Conservation (phyloP, 371 early-diverging fungal genomes). For the Mucor circinelloides region DNA sequence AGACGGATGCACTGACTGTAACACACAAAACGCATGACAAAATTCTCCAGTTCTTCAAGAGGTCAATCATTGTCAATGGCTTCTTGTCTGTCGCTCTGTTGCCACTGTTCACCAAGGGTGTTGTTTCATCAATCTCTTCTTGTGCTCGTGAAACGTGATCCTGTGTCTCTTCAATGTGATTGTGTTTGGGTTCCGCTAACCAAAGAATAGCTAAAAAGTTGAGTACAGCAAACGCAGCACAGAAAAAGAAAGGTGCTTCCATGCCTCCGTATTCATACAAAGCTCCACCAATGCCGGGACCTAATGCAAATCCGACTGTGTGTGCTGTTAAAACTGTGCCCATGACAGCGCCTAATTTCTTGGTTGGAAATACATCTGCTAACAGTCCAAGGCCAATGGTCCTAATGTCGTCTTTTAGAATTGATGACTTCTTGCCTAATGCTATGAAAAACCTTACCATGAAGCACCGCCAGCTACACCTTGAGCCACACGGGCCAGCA, state of each 20-base stretch:
- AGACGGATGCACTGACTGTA: slow-evolving; percentile 61
- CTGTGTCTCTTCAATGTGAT: slow-evolving; percentile 11
- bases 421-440: neutral
- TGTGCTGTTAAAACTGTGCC: slow-evolving; percentile 74
- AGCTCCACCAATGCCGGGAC: slow-evolving; percentile 80
- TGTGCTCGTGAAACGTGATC: slow-evolving; percentile 30
- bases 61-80: slow-evolving; percentile 48
- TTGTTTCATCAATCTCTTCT: slow-evolving; percentile 24
- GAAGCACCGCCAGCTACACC: slow-evolving; percentile 81
- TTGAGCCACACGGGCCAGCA: slow-evolving; percentile 77
- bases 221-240: slow-evolving; percentile 65
- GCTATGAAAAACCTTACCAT: slow-evolving; percentile 51
- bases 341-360: slow-evolving; percentile 74
- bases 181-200: slow-evolving; percentile 58
- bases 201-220: slow-evolving; percentile 71
- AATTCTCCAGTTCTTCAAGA: slow-evolving; percentile 61
- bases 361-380: slow-evolving; percentile 78
- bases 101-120: slow-evolving; percentile 12
- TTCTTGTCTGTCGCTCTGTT: slow-evolving; percentile 9
- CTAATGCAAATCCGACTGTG: slow-evolving; percentile 73
- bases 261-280: slow-evolving; percentile 71
- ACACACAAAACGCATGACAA: slow-evolving; percentile 54
- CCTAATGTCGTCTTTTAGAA: slow-evolving; percentile 30
- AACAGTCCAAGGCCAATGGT: slow-evolving; percentile 76
- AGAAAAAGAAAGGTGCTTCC: slow-evolving; percentile 74